phyloP scores from a whole-genome alignment of 495 filamentous ascomycete species.

The Glonium stellatum region DNA sequence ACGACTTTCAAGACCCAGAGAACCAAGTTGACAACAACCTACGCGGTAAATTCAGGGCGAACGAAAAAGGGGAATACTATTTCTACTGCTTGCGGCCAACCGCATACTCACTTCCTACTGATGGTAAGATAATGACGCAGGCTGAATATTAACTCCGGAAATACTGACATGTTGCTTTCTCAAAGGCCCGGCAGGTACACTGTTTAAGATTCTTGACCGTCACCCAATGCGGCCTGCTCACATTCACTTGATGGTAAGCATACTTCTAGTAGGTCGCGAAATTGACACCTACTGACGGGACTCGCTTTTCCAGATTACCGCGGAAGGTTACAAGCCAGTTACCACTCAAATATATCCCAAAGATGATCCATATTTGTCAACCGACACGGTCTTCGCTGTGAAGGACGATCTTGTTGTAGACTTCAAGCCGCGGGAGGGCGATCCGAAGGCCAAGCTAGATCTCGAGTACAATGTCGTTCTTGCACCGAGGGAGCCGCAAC shows the following conservation, averaged over 20 bases:
- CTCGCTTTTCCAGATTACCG: slow-evolving; percentile 22
- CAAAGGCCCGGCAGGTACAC: slow-evolving; percentile 54
- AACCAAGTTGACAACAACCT: slow-evolving; percentile 72
- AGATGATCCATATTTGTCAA: slow-evolving; percentile 53
- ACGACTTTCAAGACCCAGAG: slow-evolving; percentile 81
- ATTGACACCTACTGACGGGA: neutral
- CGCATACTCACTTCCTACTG: slow-evolving; percentile 69
- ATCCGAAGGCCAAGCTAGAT: slow-evolving; percentile 35
- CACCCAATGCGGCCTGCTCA: slow-evolving; percentile 42
- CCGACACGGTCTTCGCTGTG: slow-evolving; percentile 61
- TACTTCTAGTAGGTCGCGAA: neutral
- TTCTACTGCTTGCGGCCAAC: slow-evolving; percentile 82
- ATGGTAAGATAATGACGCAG: slow-evolving; percentile 38
- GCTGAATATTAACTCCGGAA: neutral
- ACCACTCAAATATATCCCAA: slow-evolving; percentile 60
- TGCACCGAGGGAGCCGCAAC: slow-evolving; percentile 26
- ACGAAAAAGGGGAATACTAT: slow-evolving; percentile 67
- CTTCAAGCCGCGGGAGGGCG: slow-evolving; percentile 47
- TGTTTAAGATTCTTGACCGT: slow-evolving; percentile 66
- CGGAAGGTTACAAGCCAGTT: slow-evolving; percentile 42
- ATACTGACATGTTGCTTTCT: neutral
- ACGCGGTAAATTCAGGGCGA: slow-evolving; percentile 71
- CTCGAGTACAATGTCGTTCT: slow-evolving; percentile 33
- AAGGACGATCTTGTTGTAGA: slow-evolving; percentile 60
- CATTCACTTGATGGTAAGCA: slow-evolving; percentile 37